Evolutionary conservation across 106 monocot genomes (phyloP).

Genomic region (Allium sativum): DNA sequence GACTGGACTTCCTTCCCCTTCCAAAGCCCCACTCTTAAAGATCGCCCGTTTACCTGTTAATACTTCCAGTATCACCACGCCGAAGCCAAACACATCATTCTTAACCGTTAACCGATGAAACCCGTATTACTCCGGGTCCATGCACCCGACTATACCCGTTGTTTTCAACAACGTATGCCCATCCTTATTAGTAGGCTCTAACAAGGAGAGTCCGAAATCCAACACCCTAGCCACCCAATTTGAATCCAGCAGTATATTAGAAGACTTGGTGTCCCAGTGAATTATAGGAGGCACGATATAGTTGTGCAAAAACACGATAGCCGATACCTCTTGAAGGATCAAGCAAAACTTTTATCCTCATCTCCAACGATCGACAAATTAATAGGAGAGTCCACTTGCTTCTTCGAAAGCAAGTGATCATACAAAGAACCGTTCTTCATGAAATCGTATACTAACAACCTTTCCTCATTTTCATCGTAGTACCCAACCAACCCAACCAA

Average conservation of each 20-base stretch:
- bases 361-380: constrained; percentile 32
- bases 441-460: constrained; percentile 76
- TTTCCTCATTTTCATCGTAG: constrained; percentile 67
- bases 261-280: constrained; percentile 65
- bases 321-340: constrained; percentile 53
- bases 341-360: constrained; percentile 27
- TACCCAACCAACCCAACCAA: constrained; percentile 65
- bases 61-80: constrained; percentile 79
- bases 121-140: constrained; percentile 94
- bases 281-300: constrained; percentile 62
- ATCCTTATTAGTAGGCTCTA: constrained; percentile 18
- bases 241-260: constrained; percentile 48
- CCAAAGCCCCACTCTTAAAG: constrained; percentile 17
- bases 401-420: constrained; percentile 32
- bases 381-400: neutral
- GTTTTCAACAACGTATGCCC: constrained; percentile 26
- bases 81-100: constrained; percentile 80
- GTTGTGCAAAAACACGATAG: constrained; percentile 52
- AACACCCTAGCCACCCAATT: constrained; percentile 62
- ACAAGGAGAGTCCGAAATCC: constrained; percentile 73
- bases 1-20: constrained; percentile 10
- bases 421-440: constrained; percentile 69
- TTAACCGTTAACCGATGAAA: constrained; percentile 62
- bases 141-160: constrained; percentile 83
- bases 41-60: constrained; percentile 59